phyloP scores from a whole-genome alignment of 2,329 filamentous ascomycete species.

The Bertia moriformis region DNA sequence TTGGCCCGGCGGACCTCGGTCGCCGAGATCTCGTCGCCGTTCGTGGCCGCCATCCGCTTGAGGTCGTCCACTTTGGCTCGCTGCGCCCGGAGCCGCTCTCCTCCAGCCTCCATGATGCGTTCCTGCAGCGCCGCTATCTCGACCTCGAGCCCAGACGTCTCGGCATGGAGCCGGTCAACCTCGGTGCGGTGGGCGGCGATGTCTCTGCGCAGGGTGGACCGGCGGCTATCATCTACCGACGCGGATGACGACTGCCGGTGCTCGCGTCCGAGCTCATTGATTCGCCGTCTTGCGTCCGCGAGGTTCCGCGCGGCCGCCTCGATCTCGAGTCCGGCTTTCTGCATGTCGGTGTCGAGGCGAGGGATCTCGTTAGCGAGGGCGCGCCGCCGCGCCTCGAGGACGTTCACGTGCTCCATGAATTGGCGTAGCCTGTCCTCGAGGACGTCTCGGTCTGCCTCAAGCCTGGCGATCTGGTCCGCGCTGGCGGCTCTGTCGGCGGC shows the following conservation, averaged over 20 bases:
- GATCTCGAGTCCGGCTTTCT: slow-evolving; percentile 78
- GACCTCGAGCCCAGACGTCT: slow-evolving; percentile 75
- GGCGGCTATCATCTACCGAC: slow-evolving; percentile 65
- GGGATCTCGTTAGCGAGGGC: slow-evolving; percentile 70
- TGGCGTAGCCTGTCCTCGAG: slow-evolving; percentile 71
- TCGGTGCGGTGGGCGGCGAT: slow-evolving; percentile 64
- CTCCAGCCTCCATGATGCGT: slow-evolving; percentile 97
- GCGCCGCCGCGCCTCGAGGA: slow-evolving; percentile 60
- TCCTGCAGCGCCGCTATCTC: slow-evolving; percentile 88
- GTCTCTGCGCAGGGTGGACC: slow-evolving; percentile 61
- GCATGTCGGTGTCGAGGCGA: slow-evolving; percentile 72
- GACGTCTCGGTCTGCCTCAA: slow-evolving; percentile 74
- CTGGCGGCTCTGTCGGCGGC: slow-evolving; percentile 63
- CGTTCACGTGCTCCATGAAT: slow-evolving; percentile 71
- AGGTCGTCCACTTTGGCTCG: slow-evolving; percentile 79
- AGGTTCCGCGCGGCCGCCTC: slow-evolving; percentile 77
- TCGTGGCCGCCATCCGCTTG: slow-evolving; percentile 69
- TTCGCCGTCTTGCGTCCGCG: slow-evolving; percentile 66
- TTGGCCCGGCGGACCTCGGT: slow-evolving; percentile 83
- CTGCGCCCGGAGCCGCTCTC: slow-evolving; percentile 83
- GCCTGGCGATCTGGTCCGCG: slow-evolving; percentile 75
- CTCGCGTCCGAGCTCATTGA: slow-evolving; percentile 71
- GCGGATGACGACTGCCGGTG: slow-evolving; percentile 67
- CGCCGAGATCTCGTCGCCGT: slow-evolving; percentile 69
- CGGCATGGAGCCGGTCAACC: slow-evolving; percentile 62